These are phyloP conservation scores for Lasiosphaeris hirsuta DNA, from an alignment of 495 filamentous ascomycete species.

Conservation along the genomic window DNA sequence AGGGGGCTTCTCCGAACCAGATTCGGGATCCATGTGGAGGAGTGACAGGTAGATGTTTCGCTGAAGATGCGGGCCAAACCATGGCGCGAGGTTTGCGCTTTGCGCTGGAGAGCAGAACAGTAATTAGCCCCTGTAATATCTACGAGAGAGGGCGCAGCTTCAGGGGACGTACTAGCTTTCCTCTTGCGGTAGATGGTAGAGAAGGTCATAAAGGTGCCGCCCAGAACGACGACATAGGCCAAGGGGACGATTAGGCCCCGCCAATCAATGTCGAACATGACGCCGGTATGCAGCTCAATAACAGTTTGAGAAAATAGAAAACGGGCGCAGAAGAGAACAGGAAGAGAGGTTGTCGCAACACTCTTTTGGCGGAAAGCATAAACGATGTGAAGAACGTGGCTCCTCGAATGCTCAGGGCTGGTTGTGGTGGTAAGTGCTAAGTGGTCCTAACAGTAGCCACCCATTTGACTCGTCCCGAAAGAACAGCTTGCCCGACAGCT, in stretches of 20 bases:
- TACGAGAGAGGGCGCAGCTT: background rate
- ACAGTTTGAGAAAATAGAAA: background rate
- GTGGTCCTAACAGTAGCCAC: constrained; percentile 10
- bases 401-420: background rate
- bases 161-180: constrained; percentile 67
- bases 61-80: constrained; percentile 86
- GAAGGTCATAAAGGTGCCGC: constrained; percentile 87
- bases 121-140: background rate
- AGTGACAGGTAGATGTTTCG: constrained; percentile 93
- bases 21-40: constrained; percentile 74
- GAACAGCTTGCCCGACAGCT: constrained; percentile 38
- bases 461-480: constrained; percentile 22
- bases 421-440: constrained; percentile 1
- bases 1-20: constrained; percentile 63
- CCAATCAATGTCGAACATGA: constrained; percentile 69
- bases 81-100: constrained; percentile 78
- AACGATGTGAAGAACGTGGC: background rate
- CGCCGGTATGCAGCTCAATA: constrained; percentile 9
- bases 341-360: background rate
- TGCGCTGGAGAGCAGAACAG: constrained; percentile 49
- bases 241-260: constrained; percentile 74
- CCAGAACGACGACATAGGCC: constrained; percentile 80
- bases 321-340: background rate
- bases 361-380: background rate
- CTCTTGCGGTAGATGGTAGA: constrained; percentile 89